A percentile compares a stretch with the other conserved stretches of the same genome.
Conservation (phyloP, 176 grass and related monocot species). For the Chloris gayana region DNA sequence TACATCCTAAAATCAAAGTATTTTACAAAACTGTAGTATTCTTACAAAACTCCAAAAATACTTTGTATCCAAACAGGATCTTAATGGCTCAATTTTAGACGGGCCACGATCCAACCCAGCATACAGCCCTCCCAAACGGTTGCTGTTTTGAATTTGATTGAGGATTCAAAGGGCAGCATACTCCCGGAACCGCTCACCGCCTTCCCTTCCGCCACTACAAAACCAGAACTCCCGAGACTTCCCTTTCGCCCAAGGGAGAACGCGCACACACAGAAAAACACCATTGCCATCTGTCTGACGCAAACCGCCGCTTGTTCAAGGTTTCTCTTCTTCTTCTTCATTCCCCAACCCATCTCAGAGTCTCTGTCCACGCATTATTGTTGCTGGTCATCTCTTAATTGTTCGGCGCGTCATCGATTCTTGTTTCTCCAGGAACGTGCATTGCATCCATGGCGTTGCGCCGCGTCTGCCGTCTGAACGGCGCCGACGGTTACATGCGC, state of each 20-base stretch:
- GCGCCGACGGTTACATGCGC: slow-evolving; percentile 16
- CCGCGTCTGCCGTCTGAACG: slow-evolving; percentile 10
- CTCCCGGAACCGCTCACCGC: no score
- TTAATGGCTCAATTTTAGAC: no score
- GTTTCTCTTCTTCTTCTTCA: neutral
- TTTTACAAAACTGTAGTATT: no score
- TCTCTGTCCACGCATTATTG: neutral
- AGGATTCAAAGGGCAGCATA: no score
- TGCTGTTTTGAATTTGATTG: no score
- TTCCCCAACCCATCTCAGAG: neutral
- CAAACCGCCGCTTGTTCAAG: neutral
- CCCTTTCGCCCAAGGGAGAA: neutral
- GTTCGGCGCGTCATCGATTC: no score
- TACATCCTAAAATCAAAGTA: no score
- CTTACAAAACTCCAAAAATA: no score
- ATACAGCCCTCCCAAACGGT: neutral
- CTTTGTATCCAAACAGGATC: no score
- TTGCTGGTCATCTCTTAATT: neutral
- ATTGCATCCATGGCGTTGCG: neutral
- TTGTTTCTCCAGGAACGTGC: neutral
- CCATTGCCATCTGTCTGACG: neutral
- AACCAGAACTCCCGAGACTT: neutral
- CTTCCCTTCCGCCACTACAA: neutral
- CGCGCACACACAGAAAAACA: neutral
- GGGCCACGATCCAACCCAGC: no score